Base-by-base conservation (phyloP, 345 rosid genomes). In the Geranium rotundifolium region DNA sequence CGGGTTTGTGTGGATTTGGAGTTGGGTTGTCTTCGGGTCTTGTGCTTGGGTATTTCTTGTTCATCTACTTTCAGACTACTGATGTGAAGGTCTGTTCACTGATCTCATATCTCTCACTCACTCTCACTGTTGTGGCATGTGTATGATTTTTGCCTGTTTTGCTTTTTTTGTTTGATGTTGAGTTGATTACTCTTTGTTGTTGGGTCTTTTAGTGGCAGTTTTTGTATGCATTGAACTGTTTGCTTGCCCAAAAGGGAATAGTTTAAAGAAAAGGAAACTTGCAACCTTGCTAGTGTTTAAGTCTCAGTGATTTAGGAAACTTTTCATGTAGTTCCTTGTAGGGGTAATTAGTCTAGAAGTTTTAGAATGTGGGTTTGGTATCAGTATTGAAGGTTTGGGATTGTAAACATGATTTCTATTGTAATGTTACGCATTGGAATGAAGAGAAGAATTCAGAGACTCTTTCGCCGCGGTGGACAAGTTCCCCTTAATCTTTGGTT, bases 1-100 rank as follows among this genome's bases (percentile, higher is more conserved):
- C 83, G 31, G 97, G 99, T 54, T 81, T 88, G 7, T 84, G 79
- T 59, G 99, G 99, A 63, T 90, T 93, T 60, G 95, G 97, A 29
- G 76, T 90, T 56, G 99, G 99, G 67, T 71, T 86, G 69, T 78
- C 95, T 7, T 31, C 69, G 39, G 99, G 99, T 27, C 85, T 93
- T 19, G 81, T 76, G 29, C 69, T 86, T 68, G 99, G 99, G 0
- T 93, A 93, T 70, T 74, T 30, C 62, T 72, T 93, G 2, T 93
- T 88, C 85, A 84, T 90, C 72, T 90, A 82, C 78, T 66, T 80
- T 67, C 90, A 76, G 70, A 88, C 97, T 30, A 60, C 64, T 70
- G 85, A 84, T 58, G 97, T 93, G 14, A 81, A 90, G 96, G 99
- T 81, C 29, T 39, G 17, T 23, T 50, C 63, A 34, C 7, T 34